Percentiles rank a stretch among this genome's conserved stretches.
Evolutionary conservation across 2,329 filamentous ascomycete genomes (phyloP).

Genomic region (Aspergillus niger): DNA sequence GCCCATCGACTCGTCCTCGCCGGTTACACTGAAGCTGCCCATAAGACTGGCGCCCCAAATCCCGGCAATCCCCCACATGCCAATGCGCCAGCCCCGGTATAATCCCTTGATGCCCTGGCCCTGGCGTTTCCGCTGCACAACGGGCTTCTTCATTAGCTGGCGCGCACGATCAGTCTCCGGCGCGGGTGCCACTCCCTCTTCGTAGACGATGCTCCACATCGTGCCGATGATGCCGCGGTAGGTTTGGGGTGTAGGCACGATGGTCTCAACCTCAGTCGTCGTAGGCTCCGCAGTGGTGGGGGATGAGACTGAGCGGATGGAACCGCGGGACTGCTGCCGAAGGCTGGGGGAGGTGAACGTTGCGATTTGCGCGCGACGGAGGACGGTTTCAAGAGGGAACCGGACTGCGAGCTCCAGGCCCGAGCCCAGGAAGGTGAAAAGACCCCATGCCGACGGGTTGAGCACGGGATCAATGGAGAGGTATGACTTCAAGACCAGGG

Average conservation of each 20-base stretch:
- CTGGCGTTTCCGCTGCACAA: slow-evolving; percentile 45
- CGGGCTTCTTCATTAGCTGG: slow-evolving; percentile 41
- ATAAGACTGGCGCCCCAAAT: slow-evolving; percentile 55
- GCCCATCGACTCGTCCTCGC: slow-evolving; percentile 39
- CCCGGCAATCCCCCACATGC: slow-evolving; percentile 57
- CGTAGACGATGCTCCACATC: slow-evolving; percentile 80
- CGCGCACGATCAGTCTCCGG: slow-evolving; percentile 50
- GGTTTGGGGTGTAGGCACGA: slow-evolving; percentile 72
- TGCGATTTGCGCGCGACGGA: slow-evolving; percentile 82
- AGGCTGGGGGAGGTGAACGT: slow-evolving; percentile 63
- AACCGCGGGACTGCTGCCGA: slow-evolving; percentile 34
- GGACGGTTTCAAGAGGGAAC: slow-evolving; percentile 86
- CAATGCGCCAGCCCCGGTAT: slow-evolving; percentile 60
- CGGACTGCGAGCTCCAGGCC: slow-evolving; percentile 80
- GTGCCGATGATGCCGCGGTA: slow-evolving; percentile 90
- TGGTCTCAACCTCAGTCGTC: slow-evolving; percentile 60
- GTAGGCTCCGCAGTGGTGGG: slow-evolving; percentile 17
- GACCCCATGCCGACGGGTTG: slow-evolving; percentile 77
- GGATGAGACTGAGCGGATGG: slow-evolving; percentile 19
- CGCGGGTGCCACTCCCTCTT: slow-evolving; percentile 66
- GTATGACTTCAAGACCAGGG: slow-evolving; percentile 81
- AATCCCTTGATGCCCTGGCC: slow-evolving; percentile 59
- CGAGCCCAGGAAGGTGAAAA: slow-evolving; percentile 79
- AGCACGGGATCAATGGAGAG: slow-evolving; percentile 79
- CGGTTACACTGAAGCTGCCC: slow-evolving; percentile 39